Evolutionary conservation across 2,329 filamentous ascomycete genomes (phyloP).

Genomic region (Orbilia quercus): DNA sequence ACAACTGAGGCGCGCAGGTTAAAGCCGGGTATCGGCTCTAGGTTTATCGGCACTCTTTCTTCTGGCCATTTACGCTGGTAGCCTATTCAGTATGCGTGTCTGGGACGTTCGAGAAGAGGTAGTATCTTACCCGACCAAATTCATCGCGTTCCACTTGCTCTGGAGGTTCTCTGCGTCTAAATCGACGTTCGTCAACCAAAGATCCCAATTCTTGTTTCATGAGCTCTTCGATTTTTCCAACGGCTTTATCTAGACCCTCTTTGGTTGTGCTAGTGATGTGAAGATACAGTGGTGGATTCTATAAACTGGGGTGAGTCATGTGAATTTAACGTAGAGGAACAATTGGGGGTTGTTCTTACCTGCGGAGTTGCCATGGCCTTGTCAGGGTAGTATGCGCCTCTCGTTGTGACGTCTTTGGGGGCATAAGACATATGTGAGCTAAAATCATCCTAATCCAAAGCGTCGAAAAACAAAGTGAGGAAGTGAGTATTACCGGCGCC

Average conservation of each 20-base stretch:
- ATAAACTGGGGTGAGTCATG: constrained; percentile 17
- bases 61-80: constrained; percentile 96
- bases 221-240: constrained; percentile 88
- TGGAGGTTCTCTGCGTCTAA: constrained; percentile 80
- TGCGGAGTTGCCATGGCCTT: constrained; percentile 95
- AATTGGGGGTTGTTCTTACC: constrained; percentile 70
- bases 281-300: constrained; percentile 94
- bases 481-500: constrained; percentile 92
- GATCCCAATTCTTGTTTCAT: constrained; percentile 97
- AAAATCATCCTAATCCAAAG: constrained; percentile 69
- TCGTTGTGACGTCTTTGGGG: constrained; percentile 95
- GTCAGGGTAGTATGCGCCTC: constrained; percentile 95
- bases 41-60: constrained; percentile 88
- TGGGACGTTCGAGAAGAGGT: not conserved
- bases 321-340: no score
- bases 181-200: constrained; percentile 91
- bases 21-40: constrained; percentile 93
- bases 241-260: constrained; percentile 87
- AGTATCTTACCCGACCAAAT: constrained; percentile 79
- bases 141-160: constrained; percentile 89
- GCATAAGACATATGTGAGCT: constrained; percentile 69
- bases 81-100: constrained; percentile 49
- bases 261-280: constrained; percentile 94
- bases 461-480: constrained; percentile 66
- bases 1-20: constrained; percentile 97